phyloP scores from a whole-genome alignment of 116 monocot species.

The Iris pallida region DNA sequence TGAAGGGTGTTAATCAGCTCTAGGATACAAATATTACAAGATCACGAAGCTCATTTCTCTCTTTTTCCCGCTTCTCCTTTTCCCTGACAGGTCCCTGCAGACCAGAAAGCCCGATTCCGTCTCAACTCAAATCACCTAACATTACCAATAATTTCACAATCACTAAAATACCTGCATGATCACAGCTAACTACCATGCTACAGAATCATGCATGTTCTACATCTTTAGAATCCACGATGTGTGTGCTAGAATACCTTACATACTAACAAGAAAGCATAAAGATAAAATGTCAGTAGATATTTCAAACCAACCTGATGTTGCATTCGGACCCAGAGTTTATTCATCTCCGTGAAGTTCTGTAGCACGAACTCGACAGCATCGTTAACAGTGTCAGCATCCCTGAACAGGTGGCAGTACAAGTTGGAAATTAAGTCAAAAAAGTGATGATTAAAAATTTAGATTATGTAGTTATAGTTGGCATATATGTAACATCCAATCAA shows the following conservation, averaged over 20 bases:
- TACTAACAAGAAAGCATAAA: background rate
- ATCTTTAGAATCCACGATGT: background rate
- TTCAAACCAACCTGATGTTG: conserved; percentile 73
- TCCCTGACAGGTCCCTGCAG: conserved; percentile 77
- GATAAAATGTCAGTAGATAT: background rate
- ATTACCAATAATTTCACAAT: conserved; percentile 42
- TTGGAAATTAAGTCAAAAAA: background rate
- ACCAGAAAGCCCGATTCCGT: conserved; percentile 39
- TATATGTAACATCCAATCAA: too few species aligned
- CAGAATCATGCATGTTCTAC: background rate
- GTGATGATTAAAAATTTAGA: too few species aligned
- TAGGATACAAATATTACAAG: conserved; percentile 55
- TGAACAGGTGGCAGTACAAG: conserved; percentile 9
- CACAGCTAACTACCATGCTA: background rate
- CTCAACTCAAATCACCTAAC: conserved; percentile 45
- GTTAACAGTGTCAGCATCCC: conserved; percentile 65
- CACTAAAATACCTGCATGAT: conserved; percentile 33
- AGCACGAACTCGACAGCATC: conserved; percentile 92
- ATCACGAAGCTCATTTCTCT: conserved; percentile 93
- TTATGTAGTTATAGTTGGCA: too few species aligned
- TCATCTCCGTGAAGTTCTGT: conserved; percentile 96
- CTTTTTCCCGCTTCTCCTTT: conserved; percentile 85
- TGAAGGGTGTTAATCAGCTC: background rate
- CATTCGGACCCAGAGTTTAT: conserved; percentile 97
- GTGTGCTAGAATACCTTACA: background rate